Evolutionary conservation across 192 early-diverging fungal genomes (phyloP).

Genomic region (Podila epicladia): DNA sequence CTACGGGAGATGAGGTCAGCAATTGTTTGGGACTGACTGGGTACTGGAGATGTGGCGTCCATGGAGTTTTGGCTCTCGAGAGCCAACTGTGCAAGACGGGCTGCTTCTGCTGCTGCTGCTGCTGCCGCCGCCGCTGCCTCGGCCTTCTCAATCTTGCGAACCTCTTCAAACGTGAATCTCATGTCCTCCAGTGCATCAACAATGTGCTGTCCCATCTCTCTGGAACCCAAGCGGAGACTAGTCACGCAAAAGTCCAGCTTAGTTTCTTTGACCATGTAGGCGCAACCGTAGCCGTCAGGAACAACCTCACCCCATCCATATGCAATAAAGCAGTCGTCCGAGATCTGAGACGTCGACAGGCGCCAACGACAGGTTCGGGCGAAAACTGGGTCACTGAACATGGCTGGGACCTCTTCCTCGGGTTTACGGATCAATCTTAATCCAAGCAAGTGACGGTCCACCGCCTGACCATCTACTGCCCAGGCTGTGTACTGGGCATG

Average conservation of each 20-base stretch:
- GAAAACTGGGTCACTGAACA: conserved; percentile 75
- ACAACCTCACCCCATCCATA: conserved; percentile 82
- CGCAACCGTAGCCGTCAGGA: conserved; percentile 88
- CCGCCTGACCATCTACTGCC: conserved; percentile 78
- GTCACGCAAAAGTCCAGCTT: conserved; percentile 80
- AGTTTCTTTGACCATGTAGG: conserved; percentile 76
- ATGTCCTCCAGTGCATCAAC: conserved; percentile 72
- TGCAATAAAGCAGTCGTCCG: conserved; percentile 51
- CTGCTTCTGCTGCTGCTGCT: conserved; percentile 18
- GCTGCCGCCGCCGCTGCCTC: conserved; percentile 41
- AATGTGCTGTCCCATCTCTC: conserved; percentile 65
- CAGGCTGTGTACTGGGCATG: conserved; percentile 76
- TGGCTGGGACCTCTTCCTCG: conserved; percentile 46
- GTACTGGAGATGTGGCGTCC: conserved; percentile 3
- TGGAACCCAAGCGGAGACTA: conserved; percentile 46
- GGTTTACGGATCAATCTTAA: conserved; percentile 64
- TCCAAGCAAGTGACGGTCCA: conserved; percentile 88
- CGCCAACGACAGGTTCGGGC: conserved; percentile 74
- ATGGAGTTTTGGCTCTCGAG: conserved; percentile 14
- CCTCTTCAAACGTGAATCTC: conserved; percentile 62
- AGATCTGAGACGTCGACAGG: conserved; percentile 71
- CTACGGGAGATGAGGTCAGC: conserved; percentile 21
- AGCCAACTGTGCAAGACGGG: not conserved
- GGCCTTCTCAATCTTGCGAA: conserved; percentile 49
- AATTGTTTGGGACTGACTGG: not conserved